A percentile compares a stretch with the other conserved stretches of the same genome.
These are phyloP conservation scores for Tuber calosporum DNA, from an alignment of 495 filamentous ascomycete species.

Conservation along the genomic window DNA sequence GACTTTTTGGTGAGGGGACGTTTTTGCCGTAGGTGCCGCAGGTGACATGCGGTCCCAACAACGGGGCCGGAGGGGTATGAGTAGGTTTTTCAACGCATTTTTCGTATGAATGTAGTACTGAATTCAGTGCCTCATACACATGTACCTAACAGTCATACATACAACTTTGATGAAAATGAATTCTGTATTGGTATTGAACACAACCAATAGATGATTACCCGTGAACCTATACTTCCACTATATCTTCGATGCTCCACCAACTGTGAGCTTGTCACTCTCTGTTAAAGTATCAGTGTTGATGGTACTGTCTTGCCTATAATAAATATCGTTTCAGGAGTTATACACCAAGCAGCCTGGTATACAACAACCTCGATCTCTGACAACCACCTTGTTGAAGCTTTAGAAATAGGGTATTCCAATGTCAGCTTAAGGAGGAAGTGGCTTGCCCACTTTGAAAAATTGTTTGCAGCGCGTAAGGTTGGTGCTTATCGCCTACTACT, in stretches of 20 bases:
- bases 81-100: no score
- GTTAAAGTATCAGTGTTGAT: constrained; percentile 19
- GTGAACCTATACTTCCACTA: not conserved
- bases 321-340: constrained; percentile 19
- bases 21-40: no score
- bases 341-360: constrained; percentile 12
- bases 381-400: not conserved
- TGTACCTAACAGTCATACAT: constrained; percentile 25
- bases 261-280: constrained; percentile 22
- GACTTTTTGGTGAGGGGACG: no score
- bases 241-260: constrained; percentile 13
- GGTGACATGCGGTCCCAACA: no score
- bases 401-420: no score
- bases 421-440: no score
- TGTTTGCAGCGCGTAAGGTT: no score
- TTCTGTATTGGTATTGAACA: constrained; percentile 37
- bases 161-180: constrained; percentile 38
- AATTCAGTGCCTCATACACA: no score
- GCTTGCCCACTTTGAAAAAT: no score
- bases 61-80: no score
- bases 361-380: not conserved
- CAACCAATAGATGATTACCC: constrained; percentile 37
- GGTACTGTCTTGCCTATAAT: constrained; percentile 21
- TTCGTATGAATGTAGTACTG: no score
- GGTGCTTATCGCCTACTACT: no score